These are phyloP conservation scores for Tetrapisispora phaffii DNA, from an alignment of 805 yeast genomes.

Conservation along the genomic window DNA sequence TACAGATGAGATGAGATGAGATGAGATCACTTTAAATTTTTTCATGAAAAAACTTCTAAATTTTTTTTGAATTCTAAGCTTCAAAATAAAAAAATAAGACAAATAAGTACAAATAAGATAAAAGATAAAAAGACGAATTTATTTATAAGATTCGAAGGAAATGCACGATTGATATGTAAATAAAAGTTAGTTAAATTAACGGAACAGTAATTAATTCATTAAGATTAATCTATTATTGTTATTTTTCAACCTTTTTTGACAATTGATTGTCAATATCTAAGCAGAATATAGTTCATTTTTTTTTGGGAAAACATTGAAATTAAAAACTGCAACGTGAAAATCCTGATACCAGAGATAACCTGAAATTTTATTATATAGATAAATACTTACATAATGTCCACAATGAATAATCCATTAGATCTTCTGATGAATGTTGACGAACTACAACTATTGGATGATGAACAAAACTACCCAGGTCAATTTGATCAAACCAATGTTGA, in stretches of 20 bases:
- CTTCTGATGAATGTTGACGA: conserved; percentile 24
- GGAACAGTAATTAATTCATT: too few species aligned
- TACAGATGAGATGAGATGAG: conserved; percentile 8
- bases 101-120: neutral
- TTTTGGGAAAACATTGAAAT: neutral
- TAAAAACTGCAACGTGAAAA: too few species aligned
- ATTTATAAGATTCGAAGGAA: neutral
- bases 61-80: neutral
- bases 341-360: too few species aligned
- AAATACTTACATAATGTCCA: neutral
- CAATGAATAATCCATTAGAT: conserved; percentile 1
- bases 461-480: neutral
- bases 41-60: neutral
- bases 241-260: neutral
- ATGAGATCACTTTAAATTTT: conserved; percentile 4
- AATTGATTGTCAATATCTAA: too few species aligned
- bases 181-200: too few species aligned
- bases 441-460: conserved; percentile 17
- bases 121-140: too few species aligned
- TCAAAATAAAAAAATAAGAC: neutral
- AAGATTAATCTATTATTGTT: too few species aligned
- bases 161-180: too few species aligned
- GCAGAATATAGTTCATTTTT: too few species aligned
- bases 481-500: conserved; percentile 6
- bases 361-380: too few species aligned